A percentile compares a stretch with the other conserved stretches of the same genome.
Conservation (phyloP, 2,329 filamentous ascomycete genomes). For the Blastomyces silverae region DNA sequence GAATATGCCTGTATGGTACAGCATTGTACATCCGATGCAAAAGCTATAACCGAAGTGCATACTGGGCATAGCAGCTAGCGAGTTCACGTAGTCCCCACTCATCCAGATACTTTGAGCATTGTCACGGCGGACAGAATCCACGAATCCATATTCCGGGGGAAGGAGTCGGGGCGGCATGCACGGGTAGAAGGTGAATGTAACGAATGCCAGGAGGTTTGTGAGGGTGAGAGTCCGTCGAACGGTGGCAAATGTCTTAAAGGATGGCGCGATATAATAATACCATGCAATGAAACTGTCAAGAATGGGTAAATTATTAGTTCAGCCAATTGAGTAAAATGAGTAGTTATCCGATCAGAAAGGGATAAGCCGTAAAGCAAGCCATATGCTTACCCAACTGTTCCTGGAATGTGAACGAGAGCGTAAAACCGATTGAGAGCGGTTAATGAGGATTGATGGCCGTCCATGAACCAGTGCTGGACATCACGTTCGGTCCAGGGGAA, state of each 20-base stretch:
- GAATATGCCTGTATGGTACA: constrained; percentile 49
- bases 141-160: constrained; percentile 54
- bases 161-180: constrained; percentile 59
- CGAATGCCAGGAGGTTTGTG: constrained; percentile 55
- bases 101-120: constrained; percentile 51
- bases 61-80: constrained; percentile 53
- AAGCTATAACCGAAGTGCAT: constrained; percentile 54
- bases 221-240: constrained; percentile 56
- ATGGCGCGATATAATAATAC: constrained; percentile 38
- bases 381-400: constrained; percentile 43
- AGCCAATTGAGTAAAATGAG: constrained; percentile 20
- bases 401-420: constrained; percentile 47
- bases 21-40: constrained; percentile 48
- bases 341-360: background rate
- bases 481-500: constrained; percentile 40
- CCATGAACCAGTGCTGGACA: constrained; percentile 43
- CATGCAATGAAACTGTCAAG: constrained; percentile 39
- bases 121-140: constrained; percentile 54
- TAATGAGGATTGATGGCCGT: constrained; percentile 38
- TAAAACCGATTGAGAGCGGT: constrained; percentile 47
- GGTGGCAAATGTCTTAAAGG: constrained; percentile 49
- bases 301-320: too few relatives aligned
- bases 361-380: background rate
- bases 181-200: constrained; percentile 57
- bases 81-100: constrained; percentile 52